These are phyloP conservation scores for Aspergillus floridensis DNA, from an alignment of 2,329 filamentous ascomycete genomes.

Conservation along the genomic window DNA sequence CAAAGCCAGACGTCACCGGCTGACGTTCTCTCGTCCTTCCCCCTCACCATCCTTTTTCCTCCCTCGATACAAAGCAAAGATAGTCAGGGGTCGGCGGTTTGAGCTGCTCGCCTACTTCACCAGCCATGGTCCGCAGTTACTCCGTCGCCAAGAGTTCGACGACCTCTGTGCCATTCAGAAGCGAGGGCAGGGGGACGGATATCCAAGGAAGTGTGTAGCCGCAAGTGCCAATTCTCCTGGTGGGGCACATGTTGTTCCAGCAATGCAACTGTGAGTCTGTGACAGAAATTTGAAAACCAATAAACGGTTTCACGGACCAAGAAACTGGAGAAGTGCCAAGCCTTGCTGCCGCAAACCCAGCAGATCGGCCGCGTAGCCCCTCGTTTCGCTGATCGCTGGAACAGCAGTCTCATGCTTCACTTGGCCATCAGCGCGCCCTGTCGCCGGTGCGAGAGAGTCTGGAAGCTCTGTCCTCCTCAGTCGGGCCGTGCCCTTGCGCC, in stretches of 20 bases:
- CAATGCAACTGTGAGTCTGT: not conserved
- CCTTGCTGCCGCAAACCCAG: slow-evolving; percentile 11
- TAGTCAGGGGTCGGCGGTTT: not conserved
- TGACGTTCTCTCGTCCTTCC: slow-evolving; percentile 13
- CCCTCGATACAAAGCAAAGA: not conserved
- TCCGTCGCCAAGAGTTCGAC: slow-evolving; percentile 5
- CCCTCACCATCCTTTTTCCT: not conserved
- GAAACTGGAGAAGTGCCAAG: slow-evolving; percentile 23
- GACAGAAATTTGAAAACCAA: not conserved
- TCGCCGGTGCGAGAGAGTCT: slow-evolving; percentile 1
- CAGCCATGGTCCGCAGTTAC: not conserved
- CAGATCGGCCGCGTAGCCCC: slow-evolving; percentile 20
- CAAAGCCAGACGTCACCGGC: not conserved
- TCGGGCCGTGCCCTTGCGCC: slow-evolving; percentile 1
- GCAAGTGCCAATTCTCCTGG: slow-evolving; percentile 2
- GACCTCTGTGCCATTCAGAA: slow-evolving; percentile 2
- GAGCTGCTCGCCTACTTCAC: not conserved
- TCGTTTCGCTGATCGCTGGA: slow-evolving; percentile 16
- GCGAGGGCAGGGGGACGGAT: not conserved
- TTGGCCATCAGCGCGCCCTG: not conserved
- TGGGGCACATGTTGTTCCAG: slow-evolving; percentile 2
- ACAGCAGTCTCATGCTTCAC: slow-evolving; percentile 5
- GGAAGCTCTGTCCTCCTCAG: slow-evolving; percentile 8
- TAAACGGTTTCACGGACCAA: not conserved
- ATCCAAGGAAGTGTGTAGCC: not conserved